Base-by-base conservation (phyloP, 768 basidiomycete species). In the Symmetrospora coprosmae region DNA sequence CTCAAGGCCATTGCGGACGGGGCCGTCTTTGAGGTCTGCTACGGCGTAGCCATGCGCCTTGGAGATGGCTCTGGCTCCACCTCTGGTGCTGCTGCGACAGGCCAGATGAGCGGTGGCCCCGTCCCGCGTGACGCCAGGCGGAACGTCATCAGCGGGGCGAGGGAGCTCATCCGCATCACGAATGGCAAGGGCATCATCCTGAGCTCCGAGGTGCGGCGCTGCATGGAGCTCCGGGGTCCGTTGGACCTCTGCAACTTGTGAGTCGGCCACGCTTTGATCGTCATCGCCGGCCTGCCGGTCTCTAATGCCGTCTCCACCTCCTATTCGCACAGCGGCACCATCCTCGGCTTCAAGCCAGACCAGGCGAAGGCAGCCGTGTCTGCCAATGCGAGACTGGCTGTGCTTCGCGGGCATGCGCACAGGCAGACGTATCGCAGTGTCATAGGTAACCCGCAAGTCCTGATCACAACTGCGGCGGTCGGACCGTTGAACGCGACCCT, bases 101-200 rank as follows among this genome's bases (percentile, higher is more conserved):
- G n/a, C n/a, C n/a, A n/a, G n/a, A 21, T 9, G 35, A 13, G 28
- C 17, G 23, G 40, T 8, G 35, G 55, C 21, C 7, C 13, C 38
- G 34, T 61, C 17, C 55, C 50, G 9, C 7, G 48, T 81, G 82
- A 0, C 81, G 79, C 1, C 81, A 82, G 47, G 76, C 77, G 14
- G 80, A 81, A 72, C 74, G 84, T 35, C 85, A 87, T 63, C 87
- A 86, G 87, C 87, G 87, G 87, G 81, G 80, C 85, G 5, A 76
- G 82, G 34, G 87, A 90, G 71, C 75, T 89, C 1, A 76, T 80
- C 21, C 77, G 87, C 1, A 84, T 87, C 1, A 83, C 86, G 3
- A 86, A 86, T 64, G 86, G 87, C 1, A 86, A 82, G 68, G 83
- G 81, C 0, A 68, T 89, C 53, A 69, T 90, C 13, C 75, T 87